phyloP scores from a whole-genome alignment of 1,284 basidiomycete genomes.

The Moesziomyces parantarcticus region DNA sequence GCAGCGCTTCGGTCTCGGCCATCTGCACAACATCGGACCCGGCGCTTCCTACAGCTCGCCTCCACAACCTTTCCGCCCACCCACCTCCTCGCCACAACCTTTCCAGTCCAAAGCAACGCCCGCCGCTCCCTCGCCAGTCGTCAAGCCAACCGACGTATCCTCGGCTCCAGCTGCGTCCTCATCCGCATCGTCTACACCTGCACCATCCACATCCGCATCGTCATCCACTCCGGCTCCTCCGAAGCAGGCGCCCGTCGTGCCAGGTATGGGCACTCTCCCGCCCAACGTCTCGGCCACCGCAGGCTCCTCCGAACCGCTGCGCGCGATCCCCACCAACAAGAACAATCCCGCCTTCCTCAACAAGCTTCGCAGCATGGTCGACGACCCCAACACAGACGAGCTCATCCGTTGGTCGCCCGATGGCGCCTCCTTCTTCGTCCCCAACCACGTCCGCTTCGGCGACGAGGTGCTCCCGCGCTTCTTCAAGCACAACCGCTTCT shows the following conservation, averaged over 20 bases:
- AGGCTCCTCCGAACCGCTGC: slow-evolving; percentile 13
- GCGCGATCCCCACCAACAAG: slow-evolving; percentile 55
- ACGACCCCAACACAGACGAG: slow-evolving; percentile 81
- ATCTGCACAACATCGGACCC: slow-evolving; percentile 10
- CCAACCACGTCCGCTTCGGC: slow-evolving; percentile 91
- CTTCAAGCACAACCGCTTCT: slow-evolving; percentile 75
- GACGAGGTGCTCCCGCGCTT: slow-evolving; percentile 73
- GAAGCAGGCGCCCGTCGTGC: slow-evolving; percentile 34
- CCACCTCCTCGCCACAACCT: slow-evolving; percentile 25
- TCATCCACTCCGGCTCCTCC: not conserved
- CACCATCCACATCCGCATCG: slow-evolving; percentile 1
- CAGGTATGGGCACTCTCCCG: slow-evolving; percentile 41
- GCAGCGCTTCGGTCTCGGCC: slow-evolving; percentile 23
- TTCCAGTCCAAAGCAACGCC: slow-evolving; percentile 30
- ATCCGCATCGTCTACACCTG: slow-evolving; percentile 3
- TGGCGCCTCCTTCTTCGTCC: slow-evolving; percentile 91
- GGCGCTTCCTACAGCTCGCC: slow-evolving; percentile 20
- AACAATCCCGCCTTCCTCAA: slow-evolving; percentile 85
- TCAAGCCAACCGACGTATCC: slow-evolving; percentile 33
- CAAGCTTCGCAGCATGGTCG: slow-evolving; percentile 90
- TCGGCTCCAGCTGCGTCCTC: slow-evolving; percentile 10
- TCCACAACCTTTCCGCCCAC: slow-evolving; percentile 26
- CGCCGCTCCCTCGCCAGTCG: slow-evolving; percentile 8
- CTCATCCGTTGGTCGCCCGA: slow-evolving; percentile 89
- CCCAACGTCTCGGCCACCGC: slow-evolving; percentile 22